phyloP scores from a whole-genome alignment of 371 early-diverging fungal species.

The Lichtheimia ornata region DNA sequence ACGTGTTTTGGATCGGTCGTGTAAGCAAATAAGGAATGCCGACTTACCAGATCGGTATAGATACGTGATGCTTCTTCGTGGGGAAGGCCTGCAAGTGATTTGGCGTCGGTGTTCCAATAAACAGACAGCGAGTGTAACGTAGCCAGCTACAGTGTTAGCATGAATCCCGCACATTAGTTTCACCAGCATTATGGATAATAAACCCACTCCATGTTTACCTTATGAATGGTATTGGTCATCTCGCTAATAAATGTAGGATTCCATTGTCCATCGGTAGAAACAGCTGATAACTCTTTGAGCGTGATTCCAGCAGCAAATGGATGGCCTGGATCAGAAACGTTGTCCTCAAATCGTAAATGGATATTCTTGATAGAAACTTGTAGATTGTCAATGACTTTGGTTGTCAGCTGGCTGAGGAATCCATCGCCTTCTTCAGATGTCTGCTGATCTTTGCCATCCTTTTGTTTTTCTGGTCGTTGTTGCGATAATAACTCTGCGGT shows the following conservation, averaged over 20 bases:
- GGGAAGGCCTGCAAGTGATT: slow-evolving; percentile 47
- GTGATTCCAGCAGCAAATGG: slow-evolving; percentile 82
- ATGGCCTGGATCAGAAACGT: slow-evolving; percentile 60
- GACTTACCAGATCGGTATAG: slow-evolving; percentile 30
- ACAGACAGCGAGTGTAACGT: slow-evolving; percentile 70
- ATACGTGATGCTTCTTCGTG: slow-evolving; percentile 35
- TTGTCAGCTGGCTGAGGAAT: slow-evolving; percentile 68
- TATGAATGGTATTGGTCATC: slow-evolving; percentile 67
- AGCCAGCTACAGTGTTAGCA: slow-evolving; percentile 42
- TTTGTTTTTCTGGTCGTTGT: slow-evolving; percentile 17
- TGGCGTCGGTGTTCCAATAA: slow-evolving; percentile 78
- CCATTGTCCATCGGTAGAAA: slow-evolving; percentile 82
- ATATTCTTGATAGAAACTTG: slow-evolving; percentile 88
- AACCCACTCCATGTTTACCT: slow-evolving; percentile 29
- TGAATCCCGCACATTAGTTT: background rate
- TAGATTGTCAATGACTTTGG: slow-evolving; percentile 85
- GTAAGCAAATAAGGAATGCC: no score
- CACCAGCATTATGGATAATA: background rate
- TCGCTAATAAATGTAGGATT: slow-evolving; percentile 68
- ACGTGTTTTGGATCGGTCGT: no score
- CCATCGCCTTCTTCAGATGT: slow-evolving; percentile 59
- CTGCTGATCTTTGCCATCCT: slow-evolving; percentile 59
- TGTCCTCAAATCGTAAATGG: slow-evolving; percentile 86
- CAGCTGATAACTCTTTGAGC: slow-evolving; percentile 75
- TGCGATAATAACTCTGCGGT: slow-evolving; percentile 74